Percentiles rank a stretch among this genome's conserved stretches.
These are phyloP conservation scores for Murraya koenigii DNA, from an alignment of 345 rosid species.

Conservation along the genomic window DNA sequence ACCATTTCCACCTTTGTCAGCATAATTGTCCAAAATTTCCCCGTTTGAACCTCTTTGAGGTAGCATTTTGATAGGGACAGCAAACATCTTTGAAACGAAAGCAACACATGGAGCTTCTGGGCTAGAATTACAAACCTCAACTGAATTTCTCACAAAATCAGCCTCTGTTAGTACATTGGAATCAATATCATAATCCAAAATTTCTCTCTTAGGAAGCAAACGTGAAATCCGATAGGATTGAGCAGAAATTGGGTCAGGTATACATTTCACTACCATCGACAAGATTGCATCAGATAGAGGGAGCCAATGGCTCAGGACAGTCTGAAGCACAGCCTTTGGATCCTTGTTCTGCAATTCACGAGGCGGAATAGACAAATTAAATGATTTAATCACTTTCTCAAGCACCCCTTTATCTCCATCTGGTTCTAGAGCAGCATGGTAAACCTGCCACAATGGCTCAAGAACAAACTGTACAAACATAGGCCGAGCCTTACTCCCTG, in stretches of 20 bases:
- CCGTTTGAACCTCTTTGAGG: conserved; percentile 71
- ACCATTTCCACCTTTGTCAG: conserved; percentile 45
- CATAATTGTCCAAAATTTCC: conserved; percentile 50
- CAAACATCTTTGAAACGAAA: conserved; percentile 96
- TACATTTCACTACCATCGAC: conserved; percentile 82
- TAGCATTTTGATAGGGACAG: conserved; percentile 71
- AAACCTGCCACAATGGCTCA: conserved; percentile 91
- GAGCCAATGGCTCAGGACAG: conserved; percentile 92
- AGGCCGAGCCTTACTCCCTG: conserved; percentile 64
- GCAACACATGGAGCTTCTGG: conserved; percentile 68
- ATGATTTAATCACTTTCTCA: conserved; percentile 66
- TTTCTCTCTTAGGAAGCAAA: conserved; percentile 71
- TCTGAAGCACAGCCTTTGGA: conserved; percentile 70
- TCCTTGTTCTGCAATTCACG: conserved; percentile 94
- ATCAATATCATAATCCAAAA: conserved; percentile 39
- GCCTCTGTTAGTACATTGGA: conserved; percentile 59
- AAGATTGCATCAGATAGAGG: conserved; percentile 82
- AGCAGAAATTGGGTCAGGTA: conserved; percentile 81
- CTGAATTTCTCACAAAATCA: conserved; percentile 64
- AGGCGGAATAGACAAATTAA: conserved; percentile 62
- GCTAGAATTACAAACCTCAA: conserved; percentile 71
- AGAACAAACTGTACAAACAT: conserved; percentile 98
- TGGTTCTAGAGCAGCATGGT: conserved; percentile 68
- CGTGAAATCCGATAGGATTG: conserved; percentile 67
- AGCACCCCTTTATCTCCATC: conserved; percentile 59